Base-by-base conservation (phyloP, 305 asterid species). In the Solanum aculeatissimum region DNA sequence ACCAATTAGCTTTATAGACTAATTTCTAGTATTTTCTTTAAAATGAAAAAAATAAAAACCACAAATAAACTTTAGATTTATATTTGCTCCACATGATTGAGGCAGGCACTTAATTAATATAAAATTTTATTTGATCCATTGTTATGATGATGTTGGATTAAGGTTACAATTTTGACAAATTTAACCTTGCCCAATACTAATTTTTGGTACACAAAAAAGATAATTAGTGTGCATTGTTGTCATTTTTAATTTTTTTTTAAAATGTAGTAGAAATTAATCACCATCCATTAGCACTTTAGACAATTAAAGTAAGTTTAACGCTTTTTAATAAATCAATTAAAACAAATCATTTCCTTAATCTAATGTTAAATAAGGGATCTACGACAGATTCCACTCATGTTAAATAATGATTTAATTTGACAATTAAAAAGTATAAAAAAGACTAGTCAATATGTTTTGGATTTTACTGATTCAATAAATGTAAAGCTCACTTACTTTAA, bases 301-400 rank as follows among this genome's bases (percentile, higher is more conserved):
- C 79, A 82, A 12, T 7, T 19, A 85, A 85, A 81, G 85, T 57
- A 85, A 42, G 62, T 15, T 55, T 80, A 85, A 45, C 14, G 13
- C 1, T 81, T 78, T 15, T 84, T 35, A 51, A 14, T 15, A 32
- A 85, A 80, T 57, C 45, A 69, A 69, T 71, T 43, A 10, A 40
- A 54, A 42, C 35, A 43, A 79, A 66, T 12, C 85, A 85, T 57
- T 19, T 74, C 63, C 78, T 75, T 75, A 75, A 84, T 60, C 23
- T 38, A 84, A 27, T 79, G 40, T 75, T 77, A 49, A 45, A 43
- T 57, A 83, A 47, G 82, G 82, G 62, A 49, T 58, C 62, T 81
- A 81, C 68, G 47, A 77, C 75, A 81, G 47, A 79, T 85, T 66
- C 82, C 87, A 85, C 40, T 81, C 38, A 43, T 57, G 11, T 7